Base-by-base conservation (phyloP, 1,139 yeast genomes). In the Kurtzmaniella quercitrusa region DNA sequence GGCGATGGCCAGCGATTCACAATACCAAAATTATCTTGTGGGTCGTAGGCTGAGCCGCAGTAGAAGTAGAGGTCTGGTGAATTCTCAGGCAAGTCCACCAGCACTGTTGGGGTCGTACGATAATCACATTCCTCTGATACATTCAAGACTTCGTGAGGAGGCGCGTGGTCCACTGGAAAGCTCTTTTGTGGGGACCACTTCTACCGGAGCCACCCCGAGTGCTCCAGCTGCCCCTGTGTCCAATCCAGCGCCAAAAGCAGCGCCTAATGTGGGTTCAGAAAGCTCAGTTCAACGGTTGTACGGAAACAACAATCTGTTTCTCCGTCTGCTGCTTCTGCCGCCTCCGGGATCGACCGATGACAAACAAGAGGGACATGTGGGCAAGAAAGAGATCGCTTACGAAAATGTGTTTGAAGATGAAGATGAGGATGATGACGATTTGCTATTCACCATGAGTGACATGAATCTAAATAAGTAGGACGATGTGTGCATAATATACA, bases 371-470 rank as follows among this genome's bases (percentile, higher is more conserved):
- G 56, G 59, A 0, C 25, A 21, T 19, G 24, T 7, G 15, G 67
- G 66, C 49, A 43, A 46, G 3, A 58, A 56, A 40, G 56, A 65
- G n/a, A 68, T 73, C 12, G 66, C 66, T 48, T 75, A 74, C 51
- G 78, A 68, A 41, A 68, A 70, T 47, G 81, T 76, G 7, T 77
- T 77, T 58, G 81, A 75, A 34, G 79, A 76, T 46, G 89, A 84
- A 38, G 94, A 86, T 58, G 81, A 75, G 33, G 79, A 76, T 46
- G 89, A 84, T 49, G 95, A 87, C 50, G 96, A 87, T 48, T 66
- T 89, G 55, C 67, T 89, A 45, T 89, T 89, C 62, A 85, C 94
- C 25, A 87, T 89, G 95, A 88, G 95, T 59, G 96, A 88, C 57
- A 86, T 86, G 93, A 82, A 84, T 48, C 57, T 73, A 38, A 69